Evolutionary conservation across 176 grass and related monocot species (phyloP), one percentile per base, ranked within the genome.

Genomic region (Leersia perrieri): DNA sequence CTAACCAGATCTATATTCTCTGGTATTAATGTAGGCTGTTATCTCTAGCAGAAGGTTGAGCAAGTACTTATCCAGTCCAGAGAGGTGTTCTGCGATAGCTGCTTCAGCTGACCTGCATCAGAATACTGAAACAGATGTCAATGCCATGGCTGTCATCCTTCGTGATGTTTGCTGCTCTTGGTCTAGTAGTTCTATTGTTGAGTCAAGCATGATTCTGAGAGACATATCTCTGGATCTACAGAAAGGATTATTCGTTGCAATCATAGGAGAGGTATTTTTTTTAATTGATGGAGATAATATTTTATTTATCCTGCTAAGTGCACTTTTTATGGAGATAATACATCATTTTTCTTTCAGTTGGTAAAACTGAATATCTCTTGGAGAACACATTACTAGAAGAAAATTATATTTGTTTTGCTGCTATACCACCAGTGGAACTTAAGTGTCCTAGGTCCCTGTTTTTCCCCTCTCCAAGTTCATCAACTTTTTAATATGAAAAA

Each of bases 41-140:
- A 94, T 98, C 78, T 98, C 95, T 83, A 92, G 79, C 70, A 74
- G 92, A 67, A 91, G 95, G 65, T 63, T 94, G 71, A 89, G 86
- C 75, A 98, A 84, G 51, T 94, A 88, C 79, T 88, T 98, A 33
- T 94, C 92, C 68, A 92, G 88, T 75, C 92, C 77, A 78, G 95
- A 94, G 72, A 81, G 87, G 80, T 83, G 70, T 63, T 76, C 73
- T 0, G 49, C 57, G 32, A 38, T 76, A 26, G 32, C 29, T 61
- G 63, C 66, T 30, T 41, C 60, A 51, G 58, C 41, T 87, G 73
- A 91, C 35, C 14, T 72, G 23, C 74, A 42, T 55, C 14, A 72
- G 68, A 22, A 77, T 11, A 70, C 55, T 72, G 71, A 88, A 74
- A 47, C n/a, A 67, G 39, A 11, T 72, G 29, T 78, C 67, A 75